Percentiles rank a stretch among this genome's conserved stretches.
Evolutionary conservation across 345 rosid species (phyloP).

Genomic region (Bruguiera sexangula): DNA sequence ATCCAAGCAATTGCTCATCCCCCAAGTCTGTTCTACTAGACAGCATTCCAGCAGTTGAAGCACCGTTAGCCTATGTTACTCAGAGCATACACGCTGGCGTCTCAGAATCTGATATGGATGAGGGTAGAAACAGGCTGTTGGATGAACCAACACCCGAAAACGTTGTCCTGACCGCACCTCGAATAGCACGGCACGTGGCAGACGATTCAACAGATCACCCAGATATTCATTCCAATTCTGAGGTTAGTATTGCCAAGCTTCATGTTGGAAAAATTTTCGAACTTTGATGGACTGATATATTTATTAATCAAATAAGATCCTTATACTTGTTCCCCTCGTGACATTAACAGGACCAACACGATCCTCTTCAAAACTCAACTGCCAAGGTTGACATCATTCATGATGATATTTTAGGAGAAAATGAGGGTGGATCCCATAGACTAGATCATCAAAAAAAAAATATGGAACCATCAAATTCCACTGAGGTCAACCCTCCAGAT

Average conservation of each 20-base stretch:
- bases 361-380: slow-evolving; percentile 15
- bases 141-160: slow-evolving; percentile 19
- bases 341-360: slow-evolving; percentile 21
- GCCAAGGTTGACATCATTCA: slow-evolving; percentile 4
- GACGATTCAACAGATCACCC: slow-evolving; percentile 14
- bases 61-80: slow-evolving; percentile 20
- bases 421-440: slow-evolving; percentile 7
- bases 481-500: not conserved
- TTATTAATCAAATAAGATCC: no score
- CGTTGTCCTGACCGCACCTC: slow-evolving; percentile 16
- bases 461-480: slow-evolving; percentile 8
- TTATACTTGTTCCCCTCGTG: slow-evolving; percentile 3
- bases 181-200: slow-evolving; percentile 14
- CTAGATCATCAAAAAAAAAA: slow-evolving; percentile 3
- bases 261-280: no score
- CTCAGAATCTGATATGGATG: slow-evolving; percentile 20
- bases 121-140: slow-evolving; percentile 13
- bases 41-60: slow-evolving; percentile 17
- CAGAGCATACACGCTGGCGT: slow-evolving; percentile 19
- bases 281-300: no score
- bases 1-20: slow-evolving; percentile 38
- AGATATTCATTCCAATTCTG: slow-evolving; percentile 2
- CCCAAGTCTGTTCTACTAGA: slow-evolving; percentile 48
- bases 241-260: slow-evolving; percentile 24
- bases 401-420: slow-evolving; percentile 3